Conservation (phyloP, 352 stramenopile genomes). For the Elongisporangium senticosum region DNA sequence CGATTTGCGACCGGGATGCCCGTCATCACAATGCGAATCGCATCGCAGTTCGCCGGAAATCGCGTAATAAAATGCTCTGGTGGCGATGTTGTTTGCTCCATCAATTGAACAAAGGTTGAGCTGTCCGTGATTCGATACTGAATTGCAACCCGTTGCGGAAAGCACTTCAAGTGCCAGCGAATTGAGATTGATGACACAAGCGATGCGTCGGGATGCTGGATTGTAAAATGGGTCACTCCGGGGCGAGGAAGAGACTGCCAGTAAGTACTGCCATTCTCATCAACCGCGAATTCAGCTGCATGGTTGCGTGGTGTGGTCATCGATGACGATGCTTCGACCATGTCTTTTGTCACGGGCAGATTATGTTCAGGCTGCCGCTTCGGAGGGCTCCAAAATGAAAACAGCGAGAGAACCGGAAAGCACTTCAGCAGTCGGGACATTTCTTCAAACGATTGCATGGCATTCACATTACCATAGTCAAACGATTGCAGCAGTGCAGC, state of each 20-base stretch:
- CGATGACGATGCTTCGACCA: slow-evolving; percentile 52
- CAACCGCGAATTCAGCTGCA: slow-evolving; percentile 41
- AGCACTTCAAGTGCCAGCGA: slow-evolving; percentile 63
- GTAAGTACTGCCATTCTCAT: slow-evolving; percentile 52
- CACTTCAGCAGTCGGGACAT: slow-evolving; percentile 65
- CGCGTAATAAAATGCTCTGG: slow-evolving; percentile 28
- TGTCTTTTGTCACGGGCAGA: slow-evolving; percentile 30
- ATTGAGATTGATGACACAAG: slow-evolving; percentile 61
- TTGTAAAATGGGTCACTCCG: slow-evolving; percentile 41
- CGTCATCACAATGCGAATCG: slow-evolving; percentile 58
- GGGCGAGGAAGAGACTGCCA: slow-evolving; percentile 70
- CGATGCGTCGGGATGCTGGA: slow-evolving; percentile 30
- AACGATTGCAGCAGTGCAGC: slow-evolving; percentile 65
- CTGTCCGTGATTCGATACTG: slow-evolving; percentile 38
- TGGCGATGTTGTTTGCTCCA: slow-evolving; percentile 17
- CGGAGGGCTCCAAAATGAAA: slow-evolving; percentile 81
- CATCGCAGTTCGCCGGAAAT: slow-evolving; percentile 37
- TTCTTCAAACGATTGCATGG: slow-evolving; percentile 68
- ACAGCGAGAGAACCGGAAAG: slow-evolving; percentile 75
- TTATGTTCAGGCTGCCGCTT: slow-evolving; percentile 54
- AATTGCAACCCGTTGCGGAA: slow-evolving; percentile 47
- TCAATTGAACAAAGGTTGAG: slow-evolving; percentile 36
- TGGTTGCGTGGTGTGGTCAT: slow-evolving; percentile 41
- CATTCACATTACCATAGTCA: slow-evolving; percentile 45
- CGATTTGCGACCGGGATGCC: slow-evolving; percentile 61